Evolutionary conservation across 2,329 filamentous ascomycete species (phyloP).

Genomic region (Septoria petroselini): DNA sequence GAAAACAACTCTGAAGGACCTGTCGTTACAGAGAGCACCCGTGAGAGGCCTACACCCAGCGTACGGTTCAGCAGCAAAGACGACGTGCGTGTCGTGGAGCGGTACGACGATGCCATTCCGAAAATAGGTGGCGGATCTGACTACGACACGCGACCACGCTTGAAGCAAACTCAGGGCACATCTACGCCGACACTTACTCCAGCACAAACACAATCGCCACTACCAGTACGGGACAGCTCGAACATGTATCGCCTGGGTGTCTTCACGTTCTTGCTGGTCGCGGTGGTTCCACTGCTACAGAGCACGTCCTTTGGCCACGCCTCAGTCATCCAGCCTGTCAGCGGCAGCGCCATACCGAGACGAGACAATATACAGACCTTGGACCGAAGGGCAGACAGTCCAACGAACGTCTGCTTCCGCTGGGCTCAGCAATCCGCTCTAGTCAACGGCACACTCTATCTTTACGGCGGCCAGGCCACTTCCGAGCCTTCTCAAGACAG

Average conservation of each 20-base stretch:
- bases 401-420: constrained; percentile 59
- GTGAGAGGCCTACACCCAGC: constrained; percentile 14
- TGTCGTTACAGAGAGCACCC: constrained; percentile 1
- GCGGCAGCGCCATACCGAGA: constrained; percentile 32
- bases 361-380: constrained; percentile 19
- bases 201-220: constrained; percentile 21
- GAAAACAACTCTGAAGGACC: background rate
- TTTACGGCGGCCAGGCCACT: constrained; percentile 69
- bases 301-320: constrained; percentile 26
- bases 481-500: constrained; percentile 55
- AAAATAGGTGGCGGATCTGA: constrained; percentile 15
- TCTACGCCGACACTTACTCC: constrained; percentile 5
- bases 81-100: constrained; percentile 30
- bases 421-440: constrained; percentile 66
- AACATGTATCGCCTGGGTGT: constrained; percentile 32
- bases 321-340: constrained; percentile 32
- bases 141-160: constrained; percentile 5
- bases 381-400: constrained; percentile 39
- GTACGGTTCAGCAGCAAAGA: constrained; percentile 33
- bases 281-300: constrained; percentile 32
- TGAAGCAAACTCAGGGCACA: background rate
- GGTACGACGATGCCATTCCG: constrained; percentile 24
- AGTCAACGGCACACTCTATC: constrained; percentile 71
- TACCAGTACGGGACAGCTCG: constrained; percentile 23
- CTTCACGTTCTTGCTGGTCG: constrained; percentile 29